phyloP scores from a whole-genome alignment of 306 rosid species.

The Quercus agrifolia region DNA sequence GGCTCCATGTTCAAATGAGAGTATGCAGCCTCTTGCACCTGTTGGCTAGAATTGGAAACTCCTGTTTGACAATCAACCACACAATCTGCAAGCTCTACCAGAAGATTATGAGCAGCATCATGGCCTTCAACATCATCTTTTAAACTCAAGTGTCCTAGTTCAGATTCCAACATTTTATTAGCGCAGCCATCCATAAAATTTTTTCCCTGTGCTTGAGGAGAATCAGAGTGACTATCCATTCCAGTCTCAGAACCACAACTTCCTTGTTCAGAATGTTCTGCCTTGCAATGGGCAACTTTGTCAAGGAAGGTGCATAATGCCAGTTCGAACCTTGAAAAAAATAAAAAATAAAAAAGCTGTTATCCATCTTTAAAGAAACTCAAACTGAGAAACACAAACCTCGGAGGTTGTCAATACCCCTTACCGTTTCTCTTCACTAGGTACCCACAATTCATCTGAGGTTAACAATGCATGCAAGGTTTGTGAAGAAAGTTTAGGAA shows the following conservation, averaged over 20 bases:
- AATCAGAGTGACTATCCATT: slow-evolving; percentile 44
- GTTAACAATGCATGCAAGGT: slow-evolving; percentile 84
- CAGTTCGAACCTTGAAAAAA: slow-evolving; percentile 68
- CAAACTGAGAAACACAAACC: slow-evolving; percentile 31
- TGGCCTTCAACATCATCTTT: slow-evolving; percentile 52
- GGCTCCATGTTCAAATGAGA: slow-evolving; percentile 56
- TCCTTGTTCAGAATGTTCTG: slow-evolving; percentile 62
- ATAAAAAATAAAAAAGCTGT: slow-evolving; percentile 17
- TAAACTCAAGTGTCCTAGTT: slow-evolving; percentile 50
- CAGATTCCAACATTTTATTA: slow-evolving; percentile 59
- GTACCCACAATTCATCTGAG: slow-evolving; percentile 83
- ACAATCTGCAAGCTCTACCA: slow-evolving; percentile 61
- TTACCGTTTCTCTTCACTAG: slow-evolving; percentile 86
- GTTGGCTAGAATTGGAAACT: slow-evolving; percentile 53
- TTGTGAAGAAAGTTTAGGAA: slow-evolving; percentile 89
- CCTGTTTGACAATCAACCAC: slow-evolving; percentile 49
- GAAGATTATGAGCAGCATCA: slow-evolving; percentile 39
- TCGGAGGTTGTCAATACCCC: slow-evolving; percentile 20
- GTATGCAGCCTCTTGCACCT: slow-evolving; percentile 47
- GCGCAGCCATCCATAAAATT: slow-evolving; percentile 36
- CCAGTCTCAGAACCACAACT: slow-evolving; percentile 60
- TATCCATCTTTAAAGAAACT: slow-evolving; percentile 16
- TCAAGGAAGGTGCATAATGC: slow-evolving; percentile 72
- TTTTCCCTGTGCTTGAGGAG: slow-evolving; percentile 52
- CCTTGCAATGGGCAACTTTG: slow-evolving; percentile 62